Evolutionary conservation across 768 basidiomycete genomes (phyloP), one percentile per base, ranked within the genome.

Genomic region (Rhizopogon vinicolor): DNA sequence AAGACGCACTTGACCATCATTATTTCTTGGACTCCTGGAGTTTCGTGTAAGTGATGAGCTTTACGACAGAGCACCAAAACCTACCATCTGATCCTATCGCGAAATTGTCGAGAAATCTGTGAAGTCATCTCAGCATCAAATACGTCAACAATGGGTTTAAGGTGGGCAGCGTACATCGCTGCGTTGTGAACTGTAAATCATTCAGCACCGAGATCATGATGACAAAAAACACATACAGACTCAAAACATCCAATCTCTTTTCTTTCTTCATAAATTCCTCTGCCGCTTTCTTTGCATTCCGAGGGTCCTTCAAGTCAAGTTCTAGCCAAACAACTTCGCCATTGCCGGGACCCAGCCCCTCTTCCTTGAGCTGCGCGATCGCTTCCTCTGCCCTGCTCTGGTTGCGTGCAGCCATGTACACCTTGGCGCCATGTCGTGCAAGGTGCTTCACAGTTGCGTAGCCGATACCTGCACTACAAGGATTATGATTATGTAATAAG

Each of bases 361-460:
- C 78, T 3, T 56, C 56, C 40, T 76, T 65, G 39, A 87, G 67
- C 31, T 69, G 63, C 25, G 68, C 70, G 18, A 85, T 78, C 3
- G 83, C 83, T 7, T 63, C 76, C 22, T 65, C 71, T 7, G 79
- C 83, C 45, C 69, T 74, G 14, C 61, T 60, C 58, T 79, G 77
- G 58, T 72, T 75, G 16, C 84, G 75, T 5, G 81, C 78, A 0
- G 75, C 80, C 58, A 86, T 74, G 58, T 85, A 85, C 6, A 85
- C 80, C 60, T 80, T 85, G 5, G 84, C 83, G 14, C 84, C 82
- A 7, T 68, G 72, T 7, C 74, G 71, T 0, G 76, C 81, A n/a
- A 87, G 77, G 58, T 78, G 75, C 49, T 75, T 72, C n/a, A 82
- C 75, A 0, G 79, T 83, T 0, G 73, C 73, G 58, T 75, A 78